Evolutionary conservation across 2,329 filamentous ascomycete genomes (phyloP).

Genomic region (Scleromitrula shiraiana): DNA sequence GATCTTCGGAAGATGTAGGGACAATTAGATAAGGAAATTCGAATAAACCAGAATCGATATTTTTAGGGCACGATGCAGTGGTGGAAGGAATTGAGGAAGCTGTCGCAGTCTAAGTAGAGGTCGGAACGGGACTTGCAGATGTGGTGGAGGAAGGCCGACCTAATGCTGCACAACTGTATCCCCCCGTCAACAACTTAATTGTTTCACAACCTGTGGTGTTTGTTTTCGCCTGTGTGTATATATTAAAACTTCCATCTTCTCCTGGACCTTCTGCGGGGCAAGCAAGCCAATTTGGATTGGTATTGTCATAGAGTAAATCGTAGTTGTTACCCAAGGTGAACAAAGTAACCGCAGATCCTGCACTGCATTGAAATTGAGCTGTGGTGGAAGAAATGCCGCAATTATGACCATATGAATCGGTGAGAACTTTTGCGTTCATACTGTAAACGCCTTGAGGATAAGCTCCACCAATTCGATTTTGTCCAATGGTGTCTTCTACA

Average conservation of each 20-base stretch:
- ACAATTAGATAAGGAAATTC: slow-evolving; percentile 57
- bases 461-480: slow-evolving; percentile 21
- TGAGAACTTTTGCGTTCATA: slow-evolving; percentile 17
- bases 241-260: slow-evolving; percentile 22
- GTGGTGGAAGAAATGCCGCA: slow-evolving; percentile 20
- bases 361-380: slow-evolving; percentile 21
- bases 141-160: slow-evolving; percentile 6
- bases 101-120: background rate
- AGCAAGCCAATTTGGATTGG: slow-evolving; percentile 19
- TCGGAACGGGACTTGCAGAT: background rate
- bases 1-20: slow-evolving; percentile 46
- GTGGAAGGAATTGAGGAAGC: background rate
- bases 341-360: background rate
- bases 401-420: slow-evolving; percentile 17
- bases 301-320: slow-evolving; percentile 15
- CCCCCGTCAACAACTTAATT: slow-evolving; percentile 20
- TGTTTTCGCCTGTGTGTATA: slow-evolving; percentile 19
- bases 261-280: slow-evolving; percentile 22
- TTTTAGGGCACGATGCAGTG: slow-evolving; percentile 11
- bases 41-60: slow-evolving; percentile 33
- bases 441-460: slow-evolving; percentile 20
- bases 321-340: slow-evolving; percentile 15
- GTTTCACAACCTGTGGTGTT: slow-evolving; percentile 21
- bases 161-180: slow-evolving; percentile 21
- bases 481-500: slow-evolving; percentile 19